A percentile compares a stretch with the other conserved stretches of the same genome.
Conservation (phyloP, 176 grass and related monocot genomes). For the Microstegium vimineum region DNA sequence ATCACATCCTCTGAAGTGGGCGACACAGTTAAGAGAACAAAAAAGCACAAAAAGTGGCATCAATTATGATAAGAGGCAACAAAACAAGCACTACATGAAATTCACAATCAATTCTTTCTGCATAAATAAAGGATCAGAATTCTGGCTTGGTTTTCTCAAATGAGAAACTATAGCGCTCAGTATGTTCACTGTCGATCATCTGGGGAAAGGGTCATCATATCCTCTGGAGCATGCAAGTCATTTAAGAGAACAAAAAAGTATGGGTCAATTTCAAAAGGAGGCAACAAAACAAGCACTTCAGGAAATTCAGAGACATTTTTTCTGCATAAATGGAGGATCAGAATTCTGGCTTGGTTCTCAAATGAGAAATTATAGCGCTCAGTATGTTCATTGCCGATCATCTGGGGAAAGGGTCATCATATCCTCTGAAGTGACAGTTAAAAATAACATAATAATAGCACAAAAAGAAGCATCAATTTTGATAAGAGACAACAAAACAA, state of each 20-base stretch:
- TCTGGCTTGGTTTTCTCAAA: conserved; percentile 25
- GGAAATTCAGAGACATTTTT: fast-evolving
- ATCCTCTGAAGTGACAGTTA: too few species aligned
- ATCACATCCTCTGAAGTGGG: conserved; percentile 23
- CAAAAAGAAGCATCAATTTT: not conserved
- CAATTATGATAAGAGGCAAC: not conserved
- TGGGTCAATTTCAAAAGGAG: too few species aligned
- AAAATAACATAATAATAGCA: too few species aligned
- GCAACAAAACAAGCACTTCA: too few species aligned
- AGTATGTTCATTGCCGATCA: conserved; percentile 17
- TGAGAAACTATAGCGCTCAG: conserved; percentile 8
- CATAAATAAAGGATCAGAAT: conserved; percentile 13
- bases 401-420: not conserved
- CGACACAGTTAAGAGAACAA: not conserved
- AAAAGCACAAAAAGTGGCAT: not conserved
- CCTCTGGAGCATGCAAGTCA: too few species aligned
- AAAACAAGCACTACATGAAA: too few species aligned
- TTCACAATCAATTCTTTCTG: not conserved
- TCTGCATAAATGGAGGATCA: not conserved
- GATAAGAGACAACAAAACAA: not conserved
- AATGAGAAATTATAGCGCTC: conserved; percentile 11
- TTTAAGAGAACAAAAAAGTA: too few species aligned
- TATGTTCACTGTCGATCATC: conserved; percentile 16
- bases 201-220: not conserved
- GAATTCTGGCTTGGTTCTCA: conserved; percentile 26